Base-by-base conservation (phyloP, 768 basidiomycete genomes). In the Pilatotrama ljubarskyi region DNA sequence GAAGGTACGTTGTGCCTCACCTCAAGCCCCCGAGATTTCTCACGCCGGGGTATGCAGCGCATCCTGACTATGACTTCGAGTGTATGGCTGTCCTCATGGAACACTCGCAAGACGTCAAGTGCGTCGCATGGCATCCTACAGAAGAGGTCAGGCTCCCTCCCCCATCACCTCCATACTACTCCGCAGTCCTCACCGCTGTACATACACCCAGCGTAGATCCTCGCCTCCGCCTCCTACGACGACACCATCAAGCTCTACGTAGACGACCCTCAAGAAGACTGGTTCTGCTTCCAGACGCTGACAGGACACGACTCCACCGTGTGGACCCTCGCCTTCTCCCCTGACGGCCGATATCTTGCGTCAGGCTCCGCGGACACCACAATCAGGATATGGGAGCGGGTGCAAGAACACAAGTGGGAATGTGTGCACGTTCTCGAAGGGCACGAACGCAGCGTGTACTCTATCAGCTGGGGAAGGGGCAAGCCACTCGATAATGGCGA, bases 151-250 rank as follows among this genome's bases (percentile, higher is more conserved):
- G 76, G 68, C 22, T 50, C 49, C 48, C 52, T 5, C 24, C 22
- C 13, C 32, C n/a, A 15, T 13, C 11, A 15, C 13, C 18, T 8
- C 6, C 29, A n/a, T 49, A 15, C 9, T 22, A 10, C 5, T 32
- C 29, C 29, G 8, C 35, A 9, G 18, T 37, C 35, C 57, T 62
- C 41, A 62, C 24, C 51, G 50, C 46, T 25, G 11, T 50, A 44
- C 41, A 55, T 38, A 62, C 66, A 62, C 49, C 48, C 65, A 71
- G 67, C 60, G 68, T 74, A 96, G 91, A 93, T 98, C 62, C 86
- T 99, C 55, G 96, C 96, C 25, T 98, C 96, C 2, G 92, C 86
- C 3, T 98, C 96, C 0, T 99, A 98, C 75, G 97, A 99, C 70
- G 95, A 98, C 66, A 93, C 91, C 2, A 90, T 99, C 72, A 93